These are phyloP conservation scores for Suaeda aralocaspica DNA, from an alignment of 148 eudicot genomes.

Conservation along the genomic window DNA sequence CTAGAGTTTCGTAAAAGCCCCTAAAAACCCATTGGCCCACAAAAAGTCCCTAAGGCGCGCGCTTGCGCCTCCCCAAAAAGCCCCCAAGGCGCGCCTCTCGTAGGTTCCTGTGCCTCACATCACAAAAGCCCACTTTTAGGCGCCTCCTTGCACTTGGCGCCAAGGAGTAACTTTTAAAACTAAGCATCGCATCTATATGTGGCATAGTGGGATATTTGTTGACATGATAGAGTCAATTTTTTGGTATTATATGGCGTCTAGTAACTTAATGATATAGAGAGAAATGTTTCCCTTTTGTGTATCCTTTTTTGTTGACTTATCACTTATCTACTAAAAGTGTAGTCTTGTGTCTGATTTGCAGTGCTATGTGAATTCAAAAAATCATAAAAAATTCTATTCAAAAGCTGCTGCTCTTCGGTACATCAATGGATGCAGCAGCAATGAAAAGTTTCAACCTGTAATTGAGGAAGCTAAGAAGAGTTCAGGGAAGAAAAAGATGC, in stretches of 20 bases:
- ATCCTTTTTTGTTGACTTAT: neutral
- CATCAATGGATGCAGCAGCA: constrained; percentile 20
- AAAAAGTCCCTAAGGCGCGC: no score
- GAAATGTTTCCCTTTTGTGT: neutral
- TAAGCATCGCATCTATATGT: neutral
- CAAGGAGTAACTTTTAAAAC: no score
- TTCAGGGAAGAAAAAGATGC: constrained; percentile 26
- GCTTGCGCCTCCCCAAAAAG: no score
- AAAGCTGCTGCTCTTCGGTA: constrained; percentile 39
- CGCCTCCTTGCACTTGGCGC: no score
- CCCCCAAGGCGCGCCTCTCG: no score
- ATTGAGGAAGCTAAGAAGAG: constrained; percentile 18
- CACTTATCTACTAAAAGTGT: neutral
- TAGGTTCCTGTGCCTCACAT: no score
- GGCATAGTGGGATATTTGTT: neutral
- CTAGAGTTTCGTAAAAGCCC: no score
- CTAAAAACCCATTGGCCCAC: no score
- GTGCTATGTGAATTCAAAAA: constrained; percentile 46
- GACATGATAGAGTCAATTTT: neutral
- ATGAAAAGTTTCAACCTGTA: constrained; percentile 17
- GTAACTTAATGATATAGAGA: neutral
- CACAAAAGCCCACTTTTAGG: no score
- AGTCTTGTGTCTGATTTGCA: constrained; percentile 23
- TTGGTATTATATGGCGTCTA: neutral
- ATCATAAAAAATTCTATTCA: constrained; percentile 46